Conservation (phyloP, 306 rosid genomes). For the Cucumis melo region DNA sequence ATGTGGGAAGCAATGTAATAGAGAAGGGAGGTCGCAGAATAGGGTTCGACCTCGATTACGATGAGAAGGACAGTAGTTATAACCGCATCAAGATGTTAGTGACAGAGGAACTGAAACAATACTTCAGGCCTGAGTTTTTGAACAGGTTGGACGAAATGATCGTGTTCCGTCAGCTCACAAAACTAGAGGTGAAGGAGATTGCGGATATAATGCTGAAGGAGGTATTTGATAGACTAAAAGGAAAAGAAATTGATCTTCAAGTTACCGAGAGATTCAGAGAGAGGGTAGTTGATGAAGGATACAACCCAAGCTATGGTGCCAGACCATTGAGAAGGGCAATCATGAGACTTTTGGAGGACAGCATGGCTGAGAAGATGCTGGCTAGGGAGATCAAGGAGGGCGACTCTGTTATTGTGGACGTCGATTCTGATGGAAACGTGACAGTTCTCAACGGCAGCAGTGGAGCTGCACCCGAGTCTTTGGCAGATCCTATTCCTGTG, state of each 20-base stretch:
- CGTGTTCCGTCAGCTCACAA: slow-evolving; percentile 88
- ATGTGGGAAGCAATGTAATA: slow-evolving; percentile 91
- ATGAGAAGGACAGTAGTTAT: slow-evolving; percentile 88
- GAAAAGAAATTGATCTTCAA: slow-evolving; percentile 69
- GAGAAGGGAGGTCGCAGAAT: slow-evolving; percentile 91
- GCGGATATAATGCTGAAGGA: slow-evolving; percentile 93
- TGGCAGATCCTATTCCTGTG: slow-evolving; percentile 46
- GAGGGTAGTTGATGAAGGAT: slow-evolving; percentile 89
- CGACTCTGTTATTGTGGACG: slow-evolving; percentile 77
- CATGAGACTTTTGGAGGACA: slow-evolving; percentile 94
- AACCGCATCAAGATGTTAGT: slow-evolving; percentile 89
- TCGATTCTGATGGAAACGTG: slow-evolving; percentile 82
- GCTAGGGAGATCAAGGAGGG: slow-evolving; percentile 91
- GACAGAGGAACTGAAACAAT: slow-evolving; percentile 83
- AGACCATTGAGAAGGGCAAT: slow-evolving; percentile 95
- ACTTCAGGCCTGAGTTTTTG: slow-evolving; percentile 87
- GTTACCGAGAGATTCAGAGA: slow-evolving; percentile 91
- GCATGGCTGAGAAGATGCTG: slow-evolving; percentile 99
- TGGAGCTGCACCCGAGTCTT: slow-evolving; percentile 40
- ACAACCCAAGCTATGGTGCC: slow-evolving; percentile 91
- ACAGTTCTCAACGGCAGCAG: slow-evolving; percentile 58
- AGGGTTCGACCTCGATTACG: slow-evolving; percentile 81
- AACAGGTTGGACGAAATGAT: slow-evolving; percentile 95
- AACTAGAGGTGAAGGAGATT: slow-evolving; percentile 88
- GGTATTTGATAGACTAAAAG: slow-evolving; percentile 69